A percentile compares a stretch with the other conserved stretches of the same genome.
These are phyloP conservation scores for Turritis glabra DNA, from an alignment of 345 rosid genomes.

Conservation along the genomic window DNA sequence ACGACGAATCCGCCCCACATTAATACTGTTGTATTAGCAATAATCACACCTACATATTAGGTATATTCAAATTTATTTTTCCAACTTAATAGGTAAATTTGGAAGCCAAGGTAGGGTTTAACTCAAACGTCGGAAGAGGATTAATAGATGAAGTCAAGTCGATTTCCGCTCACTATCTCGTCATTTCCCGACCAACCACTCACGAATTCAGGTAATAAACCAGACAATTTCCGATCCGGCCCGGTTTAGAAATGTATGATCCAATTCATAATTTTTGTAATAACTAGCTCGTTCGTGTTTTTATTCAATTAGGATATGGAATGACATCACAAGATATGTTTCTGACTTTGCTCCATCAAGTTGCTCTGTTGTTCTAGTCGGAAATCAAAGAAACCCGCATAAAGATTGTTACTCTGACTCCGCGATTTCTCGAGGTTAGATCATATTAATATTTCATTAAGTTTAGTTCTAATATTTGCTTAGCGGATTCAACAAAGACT, in stretches of 20 bases:
- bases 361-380: constrained; percentile 71
- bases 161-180: constrained; percentile 67
- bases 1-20: not conserved
- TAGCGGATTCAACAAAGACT: not conserved
- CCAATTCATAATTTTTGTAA: not conserved
- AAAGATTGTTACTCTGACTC: constrained; percentile 39
- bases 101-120: constrained; percentile 83
- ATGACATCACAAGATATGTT: constrained; percentile 50
- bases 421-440: constrained; percentile 46
- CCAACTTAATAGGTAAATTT: constrained; percentile 59
- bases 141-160: constrained; percentile 73
- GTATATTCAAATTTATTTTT: not conserved
- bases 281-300: not conserved
- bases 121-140: constrained; percentile 61
- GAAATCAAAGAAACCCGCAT: constrained; percentile 40
- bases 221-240: not conserved
- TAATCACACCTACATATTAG: not conserved
- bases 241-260: not conserved
- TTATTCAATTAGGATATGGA: constrained; percentile 44
- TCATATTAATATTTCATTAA: not conserved
- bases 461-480: not conserved
- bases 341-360: constrained; percentile 57
- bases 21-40: no score
- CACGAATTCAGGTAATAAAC: constrained; percentile 26
- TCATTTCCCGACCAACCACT: constrained; percentile 59